Base-by-base conservation (phyloP, 495 filamentous ascomycete species). In the Penicillium cosmopolitanum region DNA sequence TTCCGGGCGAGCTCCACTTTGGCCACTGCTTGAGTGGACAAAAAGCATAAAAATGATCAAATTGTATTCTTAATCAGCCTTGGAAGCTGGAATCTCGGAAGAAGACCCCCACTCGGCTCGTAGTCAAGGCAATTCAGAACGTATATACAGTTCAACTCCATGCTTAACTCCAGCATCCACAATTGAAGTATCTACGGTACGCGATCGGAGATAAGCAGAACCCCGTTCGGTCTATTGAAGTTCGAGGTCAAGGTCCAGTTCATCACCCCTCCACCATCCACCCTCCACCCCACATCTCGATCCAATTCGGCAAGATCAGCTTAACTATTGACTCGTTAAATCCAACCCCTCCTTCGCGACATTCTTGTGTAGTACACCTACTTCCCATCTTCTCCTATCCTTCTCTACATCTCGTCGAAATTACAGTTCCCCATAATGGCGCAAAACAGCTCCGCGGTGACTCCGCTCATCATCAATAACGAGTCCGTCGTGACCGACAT, bases 391-490 rank as follows among this genome's bases (percentile, higher is more conserved):
- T 31, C 28, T 31, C 8, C 28, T 31, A 52, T 42, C 11, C 47
- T 19, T 58, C 44, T 23, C 31, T 55, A 16, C 15, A 25, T 40
- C 50, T 35, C 19, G 10, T 35, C 54, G 5, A 1, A 6, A 31
- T 31, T 6, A 38, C 36, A 38, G n/a, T n/a, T 25, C 34, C 46
- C 23, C 42, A 34, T 18, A 44, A 65, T 60, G 62, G 50, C 55
- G 12, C 48, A 15, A 65, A 61, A 23, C 21, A 11, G 23, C 3
- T 44, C 42, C 25, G 61, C 63, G 28, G 69, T 69, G 42, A 79
- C 90, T 19, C 91, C 91, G 40, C 86, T 95, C 64, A 80, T 88
- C 54, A 89, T 94, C 76, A 85, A 87, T 61, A 88, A 88, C 73
- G 79, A 88, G 68, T 86, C 90, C 55, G 72, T 85, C 53, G 76